phyloP scores from a whole-genome alignment of 768 basidiomycete genomes.

The Pholiota conissans region DNA sequence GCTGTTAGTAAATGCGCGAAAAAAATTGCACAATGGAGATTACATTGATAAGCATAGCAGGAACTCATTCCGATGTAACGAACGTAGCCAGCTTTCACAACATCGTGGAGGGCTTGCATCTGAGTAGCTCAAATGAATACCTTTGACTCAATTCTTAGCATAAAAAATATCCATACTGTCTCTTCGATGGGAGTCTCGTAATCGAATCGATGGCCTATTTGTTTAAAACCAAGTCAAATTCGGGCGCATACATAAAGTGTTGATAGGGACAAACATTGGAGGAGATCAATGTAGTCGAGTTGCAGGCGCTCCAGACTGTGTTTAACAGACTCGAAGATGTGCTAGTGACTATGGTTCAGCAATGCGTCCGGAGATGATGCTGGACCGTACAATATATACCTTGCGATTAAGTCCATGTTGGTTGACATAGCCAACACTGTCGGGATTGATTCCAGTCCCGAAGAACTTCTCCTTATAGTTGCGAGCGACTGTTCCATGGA shows the following conservation, averaged over 20 bases:
- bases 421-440: conserved; percentile 53
- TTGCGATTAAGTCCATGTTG: conserved; percentile 44
- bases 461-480: conserved; percentile 3
- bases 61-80: conserved; percentile 62
- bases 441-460: conserved; percentile 20
- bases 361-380: no score
- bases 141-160: background rate
- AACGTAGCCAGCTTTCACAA: conserved; percentile 64
- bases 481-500: background rate
- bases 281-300: conserved; percentile 73
- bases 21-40: conserved; percentile 9
- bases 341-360: conserved; percentile 33
- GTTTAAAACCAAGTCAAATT: no score
- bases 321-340: conserved; percentile 72
- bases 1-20: background rate
- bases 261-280: conserved; percentile 52
- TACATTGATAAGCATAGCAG: conserved; percentile 57
- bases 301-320: conserved; percentile 64
- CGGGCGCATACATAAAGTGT: no score
- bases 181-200: conserved; percentile 58
- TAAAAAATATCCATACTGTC: conserved; percentile 31
- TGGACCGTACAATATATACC: no score
- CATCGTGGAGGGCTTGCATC: conserved; percentile 72
- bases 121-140: conserved; percentile 14
- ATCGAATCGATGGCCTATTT: conserved; percentile 55